phyloP scores from a whole-genome alignment of 2,329 filamentous ascomycete species.

The Onygenales sp. region DNA sequence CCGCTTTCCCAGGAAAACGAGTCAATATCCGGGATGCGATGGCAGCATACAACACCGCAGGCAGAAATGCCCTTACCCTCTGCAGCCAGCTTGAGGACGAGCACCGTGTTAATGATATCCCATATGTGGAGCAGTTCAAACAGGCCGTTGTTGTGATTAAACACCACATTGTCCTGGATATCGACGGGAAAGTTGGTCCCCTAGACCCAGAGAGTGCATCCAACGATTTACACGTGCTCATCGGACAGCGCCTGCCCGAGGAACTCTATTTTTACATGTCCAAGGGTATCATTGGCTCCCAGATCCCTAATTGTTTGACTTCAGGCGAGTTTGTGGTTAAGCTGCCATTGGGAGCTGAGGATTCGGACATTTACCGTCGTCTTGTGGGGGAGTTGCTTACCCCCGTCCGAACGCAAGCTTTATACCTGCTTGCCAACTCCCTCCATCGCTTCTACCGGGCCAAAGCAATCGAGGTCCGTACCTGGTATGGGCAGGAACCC shows the following conservation, averaged over 20 bases:
- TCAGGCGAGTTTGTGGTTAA: constrained; percentile 67
- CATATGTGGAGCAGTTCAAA: constrained; percentile 79
- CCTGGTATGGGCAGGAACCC: constrained; percentile 68
- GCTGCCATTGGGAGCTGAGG: constrained; percentile 77
- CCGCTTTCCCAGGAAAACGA: constrained; percentile 44
- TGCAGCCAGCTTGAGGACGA: constrained; percentile 75
- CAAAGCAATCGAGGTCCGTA: constrained; percentile 65
- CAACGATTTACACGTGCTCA: constrained; percentile 75
- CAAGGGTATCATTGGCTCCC: constrained; percentile 67
- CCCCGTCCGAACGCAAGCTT: constrained; percentile 63
- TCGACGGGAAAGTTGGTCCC: constrained; percentile 67
- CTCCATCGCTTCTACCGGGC: constrained; percentile 76
- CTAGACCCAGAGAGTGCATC: constrained; percentile 66
- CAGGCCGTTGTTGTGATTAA: constrained; percentile 77
- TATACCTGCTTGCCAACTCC: constrained; percentile 68
- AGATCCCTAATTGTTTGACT: constrained; percentile 72
- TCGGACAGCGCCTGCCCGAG: constrained; percentile 79
- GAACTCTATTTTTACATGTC: constrained; percentile 89
- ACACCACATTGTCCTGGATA: constrained; percentile 74
- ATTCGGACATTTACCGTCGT: constrained; percentile 68
- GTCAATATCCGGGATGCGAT: constrained; percentile 65
- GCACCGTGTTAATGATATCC: constrained; percentile 56
- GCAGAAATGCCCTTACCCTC: constrained; percentile 59
- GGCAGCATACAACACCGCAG: constrained; percentile 60
- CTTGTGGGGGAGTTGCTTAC: constrained; percentile 67